Conservation (phyloP, 2,329 filamentous ascomycete species). For the Simplicillium sp. region DNA sequence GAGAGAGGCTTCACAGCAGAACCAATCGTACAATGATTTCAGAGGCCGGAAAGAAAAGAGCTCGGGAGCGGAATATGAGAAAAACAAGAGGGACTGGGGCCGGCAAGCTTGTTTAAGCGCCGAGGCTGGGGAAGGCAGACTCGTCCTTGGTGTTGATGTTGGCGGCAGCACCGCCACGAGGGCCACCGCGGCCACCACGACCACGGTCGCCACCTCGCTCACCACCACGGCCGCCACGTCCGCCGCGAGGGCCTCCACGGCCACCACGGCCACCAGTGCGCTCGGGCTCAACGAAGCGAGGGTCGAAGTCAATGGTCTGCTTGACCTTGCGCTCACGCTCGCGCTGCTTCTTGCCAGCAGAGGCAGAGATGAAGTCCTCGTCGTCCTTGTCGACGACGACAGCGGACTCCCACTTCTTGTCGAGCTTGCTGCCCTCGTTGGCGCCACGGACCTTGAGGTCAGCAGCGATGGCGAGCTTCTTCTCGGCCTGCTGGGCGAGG, state of each 20-base stretch:
- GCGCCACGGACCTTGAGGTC: constrained; percentile 68
- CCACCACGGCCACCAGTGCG: constrained; percentile 23
- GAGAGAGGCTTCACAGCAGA: no score
- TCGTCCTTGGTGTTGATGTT: constrained; percentile 48
- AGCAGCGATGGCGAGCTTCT: constrained; percentile 63
- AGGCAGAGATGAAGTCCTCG: constrained; percentile 68
- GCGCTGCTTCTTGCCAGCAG: constrained; percentile 69
- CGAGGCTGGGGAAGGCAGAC: constrained; percentile 52
- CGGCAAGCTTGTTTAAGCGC: constrained; percentile 29
- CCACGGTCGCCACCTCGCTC: constrained; percentile 36
- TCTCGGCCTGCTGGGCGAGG: constrained; percentile 61
- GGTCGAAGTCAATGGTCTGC: constrained; percentile 80
- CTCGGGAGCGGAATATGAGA: no score
- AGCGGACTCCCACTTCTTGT: constrained; percentile 89
- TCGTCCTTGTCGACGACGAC: constrained; percentile 60
- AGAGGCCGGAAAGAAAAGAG: no score
- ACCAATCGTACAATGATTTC: no score
- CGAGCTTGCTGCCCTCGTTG: constrained; percentile 80
- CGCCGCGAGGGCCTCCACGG: constrained; percentile 42
- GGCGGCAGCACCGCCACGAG: constrained; percentile 32
- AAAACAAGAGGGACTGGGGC: constrained; percentile 3
- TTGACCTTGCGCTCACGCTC: constrained; percentile 90
- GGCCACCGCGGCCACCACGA: constrained; percentile 39
- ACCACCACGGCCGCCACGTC: constrained; percentile 42
- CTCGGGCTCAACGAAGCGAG: constrained; percentile 66